These are phyloP conservation scores for Picea abies DNA, from an alignment of 83 land plant species.

Conservation along the genomic window DNA sequence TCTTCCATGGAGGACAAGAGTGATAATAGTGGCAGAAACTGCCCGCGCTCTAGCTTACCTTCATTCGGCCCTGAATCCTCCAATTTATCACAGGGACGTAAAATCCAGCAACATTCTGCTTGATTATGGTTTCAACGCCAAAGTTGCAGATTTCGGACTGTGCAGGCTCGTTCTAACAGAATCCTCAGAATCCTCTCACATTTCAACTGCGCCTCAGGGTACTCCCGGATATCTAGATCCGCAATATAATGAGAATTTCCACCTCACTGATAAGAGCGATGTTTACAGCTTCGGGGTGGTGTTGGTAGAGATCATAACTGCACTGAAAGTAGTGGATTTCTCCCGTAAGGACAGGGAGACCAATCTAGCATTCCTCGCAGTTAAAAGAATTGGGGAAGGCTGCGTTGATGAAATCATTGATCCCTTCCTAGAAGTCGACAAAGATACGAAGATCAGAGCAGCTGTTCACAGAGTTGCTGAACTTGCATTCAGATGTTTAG, in stretches of 20 bases:
- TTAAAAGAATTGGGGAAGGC: constrained; percentile 57
- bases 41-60: too few relatives aligned
- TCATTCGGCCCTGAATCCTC: too few relatives aligned
- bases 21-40: too few relatives aligned
- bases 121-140: constrained; percentile 58
- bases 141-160: constrained; percentile 83
- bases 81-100: too few relatives aligned
- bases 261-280: too few relatives aligned
- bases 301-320: too few relatives aligned
- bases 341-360: constrained; percentile 40
- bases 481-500: too few relatives aligned
- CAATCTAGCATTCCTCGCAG: constrained; percentile 66
- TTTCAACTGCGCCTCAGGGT: constrained; percentile 70
- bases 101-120: constrained; percentile 28
- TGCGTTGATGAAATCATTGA: constrained; percentile 29
- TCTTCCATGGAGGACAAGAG: too few relatives aligned
- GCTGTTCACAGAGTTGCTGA: constrained; percentile 59
- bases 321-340: too few relatives aligned
- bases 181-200: constrained; percentile 58
- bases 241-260: too few relatives aligned
- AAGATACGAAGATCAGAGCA: constrained; percentile 47
- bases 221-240: too few relatives aligned
- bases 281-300: too few relatives aligned
- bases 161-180: constrained; percentile 61
- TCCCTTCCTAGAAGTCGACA: constrained; percentile 31